Evolutionary conservation across 164 flowering plant genomes (phyloP).

Genomic region (Aristolochia contorta): DNA sequence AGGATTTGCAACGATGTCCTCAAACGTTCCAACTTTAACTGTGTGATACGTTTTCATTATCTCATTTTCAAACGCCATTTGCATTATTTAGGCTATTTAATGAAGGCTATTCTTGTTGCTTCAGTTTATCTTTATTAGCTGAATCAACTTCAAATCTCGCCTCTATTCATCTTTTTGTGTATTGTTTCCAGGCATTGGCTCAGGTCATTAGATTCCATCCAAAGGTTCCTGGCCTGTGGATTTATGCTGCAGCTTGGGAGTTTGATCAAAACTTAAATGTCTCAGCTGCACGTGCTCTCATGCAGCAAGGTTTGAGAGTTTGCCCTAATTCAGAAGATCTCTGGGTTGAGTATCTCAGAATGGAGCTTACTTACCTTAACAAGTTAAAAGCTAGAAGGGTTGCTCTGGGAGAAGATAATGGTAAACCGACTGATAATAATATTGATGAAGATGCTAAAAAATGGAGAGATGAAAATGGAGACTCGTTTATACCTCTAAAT

Average conservation of each 20-base stretch:
- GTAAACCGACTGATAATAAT: conserved; percentile 25
- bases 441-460: conserved; percentile 33
- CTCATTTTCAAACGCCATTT: too few relatives aligned
- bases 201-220: conserved; percentile 81
- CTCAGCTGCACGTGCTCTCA: conserved; percentile 72
- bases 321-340: conserved; percentile 80
- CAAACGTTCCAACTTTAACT: too few relatives aligned
- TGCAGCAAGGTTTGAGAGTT: conserved; percentile 76
- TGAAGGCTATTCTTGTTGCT: background rate
- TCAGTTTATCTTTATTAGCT: background rate
- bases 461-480: conserved; percentile 78
- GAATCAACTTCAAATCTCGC: background rate
- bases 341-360: conserved; percentile 88
- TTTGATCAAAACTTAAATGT: conserved; percentile 74
- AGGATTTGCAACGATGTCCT: too few relatives aligned
- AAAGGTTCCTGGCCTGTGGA: conserved; percentile 86
- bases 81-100: background rate
- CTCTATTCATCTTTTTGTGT: background rate
- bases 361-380: conserved; percentile 87
- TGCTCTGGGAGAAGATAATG: conserved; percentile 70
- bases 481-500: conserved; percentile 53
- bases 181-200: conserved; percentile 49
- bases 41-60: too few relatives aligned
- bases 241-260: conserved; percentile 97
- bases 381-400: conserved; percentile 74